phyloP scores from a whole-genome alignment of 2,329 filamentous ascomycete genomes.

The Hymenoscyphus infarciens region DNA sequence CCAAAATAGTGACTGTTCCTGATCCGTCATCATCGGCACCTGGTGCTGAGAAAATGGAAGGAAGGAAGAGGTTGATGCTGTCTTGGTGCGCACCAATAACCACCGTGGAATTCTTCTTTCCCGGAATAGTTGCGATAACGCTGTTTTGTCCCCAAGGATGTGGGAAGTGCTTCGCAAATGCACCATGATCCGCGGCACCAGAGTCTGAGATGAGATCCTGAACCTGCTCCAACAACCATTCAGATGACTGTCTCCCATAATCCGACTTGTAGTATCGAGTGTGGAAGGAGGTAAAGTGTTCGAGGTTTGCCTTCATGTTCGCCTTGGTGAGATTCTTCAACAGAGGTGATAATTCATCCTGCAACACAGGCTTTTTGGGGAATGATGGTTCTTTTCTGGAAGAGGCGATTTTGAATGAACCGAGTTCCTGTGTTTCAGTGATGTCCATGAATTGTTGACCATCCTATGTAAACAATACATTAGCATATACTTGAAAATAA shows the following conservation, averaged over 20 bases:
- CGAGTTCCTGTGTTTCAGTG: slow-evolving; percentile 68
- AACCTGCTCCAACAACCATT: slow-evolving; percentile 79
- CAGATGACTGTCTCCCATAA: slow-evolving; percentile 77
- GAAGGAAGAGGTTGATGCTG: slow-evolving; percentile 89
- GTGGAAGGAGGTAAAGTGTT: slow-evolving; percentile 74
- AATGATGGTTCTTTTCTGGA: slow-evolving; percentile 51
- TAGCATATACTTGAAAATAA: background rate
- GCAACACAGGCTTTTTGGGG: slow-evolving; percentile 62
- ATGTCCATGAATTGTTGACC: slow-evolving; percentile 94
- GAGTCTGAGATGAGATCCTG: slow-evolving; percentile 66
- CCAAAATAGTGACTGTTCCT: slow-evolving; percentile 90
- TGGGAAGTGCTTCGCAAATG: slow-evolving; percentile 67
- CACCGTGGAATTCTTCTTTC: slow-evolving; percentile 76
- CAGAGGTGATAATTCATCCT: slow-evolving; percentile 64
- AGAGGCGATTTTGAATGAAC: slow-evolving; percentile 40
- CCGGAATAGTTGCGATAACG: slow-evolving; percentile 88
- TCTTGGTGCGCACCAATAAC: slow-evolving; percentile 93
- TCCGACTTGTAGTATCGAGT: slow-evolving; percentile 79
- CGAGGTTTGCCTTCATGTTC: slow-evolving; percentile 73
- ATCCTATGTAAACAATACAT: slow-evolving; percentile 49
- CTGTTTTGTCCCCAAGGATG: slow-evolving; percentile 89
- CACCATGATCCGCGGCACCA: slow-evolving; percentile 63
- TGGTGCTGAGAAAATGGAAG: slow-evolving; percentile 77
- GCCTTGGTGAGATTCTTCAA: slow-evolving; percentile 67
- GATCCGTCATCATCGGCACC: slow-evolving; percentile 96